Base-by-base conservation (phyloP, 345 rosid species). In the Balakata baccata region DNA sequence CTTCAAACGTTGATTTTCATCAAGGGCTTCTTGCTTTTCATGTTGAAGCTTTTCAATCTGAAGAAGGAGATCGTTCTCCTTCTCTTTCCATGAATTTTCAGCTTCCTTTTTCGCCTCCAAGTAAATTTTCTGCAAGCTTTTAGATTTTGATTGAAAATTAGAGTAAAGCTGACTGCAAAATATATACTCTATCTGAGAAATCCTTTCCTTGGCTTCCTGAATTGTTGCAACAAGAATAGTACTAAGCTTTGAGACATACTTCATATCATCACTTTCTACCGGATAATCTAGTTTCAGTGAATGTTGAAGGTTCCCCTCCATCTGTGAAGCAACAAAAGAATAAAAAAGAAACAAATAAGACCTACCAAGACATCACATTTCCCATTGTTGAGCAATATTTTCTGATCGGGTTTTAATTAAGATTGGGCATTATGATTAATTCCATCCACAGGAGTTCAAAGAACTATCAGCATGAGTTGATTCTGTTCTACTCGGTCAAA, bases 141-240 rank as follows among this genome's bases (percentile, higher is more conserved):
- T 89, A 65, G 86, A 78, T 63, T 77, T 89, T 8, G 87, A 76
- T 75, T 85, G 94, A 75, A 90, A 84, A 43, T 80, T 84, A 22
- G 94, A 95, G 81, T 82, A 94, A 22, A 94, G 83, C 85, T 94
- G 97, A 75, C 86, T 85, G 81, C 98, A 92, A 79, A 90, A 94
- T 14, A 94, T 86, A 72, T 89, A 89, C 77, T 92, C 99, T 38
- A 94, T 91, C 87, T 92, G 99, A 61, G 98, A 88, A 67, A 94
- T 89, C 73, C 89, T 79, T 57, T 90, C 99, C 75, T 90, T 94
- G 3, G 97, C 91, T 83, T 94, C 98, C 74, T 94, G 89, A 71
- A 94, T 92, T 14, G 97, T 85, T 0, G 97, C 99, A 25, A 94
- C 97, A 79, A 92, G 81, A 64, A 90, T 75, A 7, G 94, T 76